Evolutionary conservation across 2,329 filamentous ascomycete genomes (phyloP), one percentile per base, ranked within the genome.

Genomic region (Aspergillus japonicus): DNA sequence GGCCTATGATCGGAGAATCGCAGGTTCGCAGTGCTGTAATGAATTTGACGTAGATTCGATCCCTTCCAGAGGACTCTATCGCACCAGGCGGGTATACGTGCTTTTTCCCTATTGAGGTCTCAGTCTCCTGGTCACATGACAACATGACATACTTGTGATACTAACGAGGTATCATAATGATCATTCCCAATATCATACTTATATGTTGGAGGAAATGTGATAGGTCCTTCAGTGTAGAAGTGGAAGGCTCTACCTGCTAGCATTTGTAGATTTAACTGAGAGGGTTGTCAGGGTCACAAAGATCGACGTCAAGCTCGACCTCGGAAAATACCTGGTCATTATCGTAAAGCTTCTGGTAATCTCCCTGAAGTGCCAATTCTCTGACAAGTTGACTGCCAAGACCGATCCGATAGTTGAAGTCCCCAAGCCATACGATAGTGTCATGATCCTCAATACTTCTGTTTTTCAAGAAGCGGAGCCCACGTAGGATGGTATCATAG

Each of bases 351-450:
- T 83, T 88, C 58, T 89, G 90, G 11, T 96, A 81, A 69, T 97
- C 89, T 26, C 85, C 81, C 57, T 85, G 83, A 67, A 88, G 85
- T 57, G 96, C 86, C 10, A 96, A 79, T 33, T 87, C 84, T 65
- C 90, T 88, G 7, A 92, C 91, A 61, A 84, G 87, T 44, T 96
- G 92, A 64, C 91, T 87, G 49, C 83, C 84, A 59, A 98, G 82
- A 1, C 93, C 94, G 68, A 99, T 96, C 19, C 95, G 89, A 76
- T 99, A 99, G 73, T 99, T 99, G 81, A 99, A 99, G 75, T 99
- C 95, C 5, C 95, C 95, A 47, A 97, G 84, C 94, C 95, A 99
- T 56, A 97, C 89, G 39, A 98, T 89, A 23, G 90, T 88, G 65
- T 89, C 92, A 72, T 99, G 95, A 72, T 98, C 90, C 68, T 95